A percentile compares a stretch with the other conserved stretches of the same genome.
Conservation (phyloP, 495 filamentous ascomycete species). For the Penicillium argentinense region DNA sequence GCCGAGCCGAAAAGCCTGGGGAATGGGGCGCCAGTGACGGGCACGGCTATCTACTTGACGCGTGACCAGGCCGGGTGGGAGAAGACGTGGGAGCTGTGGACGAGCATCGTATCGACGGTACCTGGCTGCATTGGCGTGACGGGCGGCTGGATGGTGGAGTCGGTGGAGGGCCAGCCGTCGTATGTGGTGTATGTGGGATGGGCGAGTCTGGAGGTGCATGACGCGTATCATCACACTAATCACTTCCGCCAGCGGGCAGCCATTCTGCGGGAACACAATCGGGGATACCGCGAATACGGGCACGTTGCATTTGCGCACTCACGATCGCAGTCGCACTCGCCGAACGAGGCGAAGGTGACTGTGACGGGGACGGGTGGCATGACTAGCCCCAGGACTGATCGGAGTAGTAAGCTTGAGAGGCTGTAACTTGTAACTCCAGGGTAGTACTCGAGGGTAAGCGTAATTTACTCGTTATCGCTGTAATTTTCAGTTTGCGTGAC, state of each 20-base stretch:
- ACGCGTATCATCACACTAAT: constrained; percentile 24
- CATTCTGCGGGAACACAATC: constrained; percentile 21
- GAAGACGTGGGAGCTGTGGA: constrained; percentile 28
- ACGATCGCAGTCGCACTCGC: constrained; percentile 33
- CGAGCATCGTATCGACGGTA: constrained; percentile 19
- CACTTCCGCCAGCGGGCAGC: constrained; percentile 20
- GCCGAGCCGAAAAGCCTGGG: constrained; percentile 12
- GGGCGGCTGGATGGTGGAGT: constrained; percentile 29
- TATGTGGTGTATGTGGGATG: constrained; percentile 27
- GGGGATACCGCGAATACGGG: constrained; percentile 23
- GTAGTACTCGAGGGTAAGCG: too few species aligned
- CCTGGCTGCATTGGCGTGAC: constrained; percentile 24
- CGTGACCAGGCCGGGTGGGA: constrained; percentile 16
- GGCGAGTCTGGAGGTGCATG: constrained; percentile 25
- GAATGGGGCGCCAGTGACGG: constrained; percentile 18
- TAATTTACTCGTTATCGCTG: too few species aligned
- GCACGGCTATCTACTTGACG: constrained; percentile 21
- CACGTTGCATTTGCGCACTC: constrained; percentile 21
- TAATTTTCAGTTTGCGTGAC: too few species aligned
- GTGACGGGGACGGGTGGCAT: not conserved
- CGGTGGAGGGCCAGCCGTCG: constrained; percentile 12
- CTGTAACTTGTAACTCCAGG: too few species aligned
- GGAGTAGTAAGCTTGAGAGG: too few species aligned
- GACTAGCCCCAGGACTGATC: too few species aligned
- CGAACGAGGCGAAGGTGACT: too few species aligned